Base-by-base conservation (phyloP, 352 stramenopile genomes). In the Pelagophyceae sp. region DNA sequence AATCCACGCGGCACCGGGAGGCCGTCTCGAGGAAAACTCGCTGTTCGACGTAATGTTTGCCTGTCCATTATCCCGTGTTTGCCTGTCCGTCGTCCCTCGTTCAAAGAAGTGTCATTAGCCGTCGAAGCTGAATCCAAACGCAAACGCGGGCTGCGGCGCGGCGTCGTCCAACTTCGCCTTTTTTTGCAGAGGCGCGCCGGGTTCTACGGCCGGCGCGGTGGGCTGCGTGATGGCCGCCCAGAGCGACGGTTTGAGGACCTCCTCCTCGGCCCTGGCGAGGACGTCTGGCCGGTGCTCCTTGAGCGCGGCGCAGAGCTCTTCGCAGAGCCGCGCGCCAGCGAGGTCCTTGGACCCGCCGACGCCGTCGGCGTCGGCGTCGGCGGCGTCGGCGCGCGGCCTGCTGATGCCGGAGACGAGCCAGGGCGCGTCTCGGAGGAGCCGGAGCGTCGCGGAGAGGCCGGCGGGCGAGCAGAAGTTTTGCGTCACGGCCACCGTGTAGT, bases 401-500 rank as follows among this genome's bases (percentile, higher is more conserved):
- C 45, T 11, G 67, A 74, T 29, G 67, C 67, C 67, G 35, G 35
- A 58, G 67, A 58, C 67, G 67, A 74, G 67, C 25, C 29, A 19
- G 2, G 67, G 67, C 67, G 11, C 1, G 20, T 50, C 27, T 3
- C 67, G 67, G 2, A 74, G 67, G 27, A 74, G 67, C 3, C n/a
- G 1, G 33, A 74, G 67, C 35, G 67, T 58, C 20, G 33, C 6
- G 2, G 35, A 1, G 27, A 74, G 67, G 67, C 67, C 67, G 33
- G 5, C 2, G 17, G 33, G 35, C 2, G 33, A 54, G 38, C 67
- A 74, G 79, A 95, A 96, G 80, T 99, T 98, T 76, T 98, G 93
- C 0, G 94, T 98, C 64, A 99, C 89, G 15, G 94, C 94, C 38
- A 98, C 90, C 25, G 93, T 97, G 38, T 87, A 80, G 37, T 94